phyloP scores from a whole-genome alignment of 352 stramenopile species.

The Phytophthora rubi region DNA sequence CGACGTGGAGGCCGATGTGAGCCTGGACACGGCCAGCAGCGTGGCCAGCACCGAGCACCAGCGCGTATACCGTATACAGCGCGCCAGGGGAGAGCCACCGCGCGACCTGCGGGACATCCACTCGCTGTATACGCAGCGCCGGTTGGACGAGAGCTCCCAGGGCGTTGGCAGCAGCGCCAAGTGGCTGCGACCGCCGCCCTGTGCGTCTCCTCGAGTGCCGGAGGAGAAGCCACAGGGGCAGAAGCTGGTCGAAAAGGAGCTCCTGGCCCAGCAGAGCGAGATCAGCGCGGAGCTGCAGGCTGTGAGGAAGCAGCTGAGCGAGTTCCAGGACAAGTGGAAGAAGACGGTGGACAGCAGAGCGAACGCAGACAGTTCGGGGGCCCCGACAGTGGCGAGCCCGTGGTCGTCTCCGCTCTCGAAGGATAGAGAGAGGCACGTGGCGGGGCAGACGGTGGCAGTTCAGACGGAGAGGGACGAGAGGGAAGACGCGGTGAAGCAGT shows the following conservation, averaged over 20 bases:
- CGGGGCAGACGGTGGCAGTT: background rate
- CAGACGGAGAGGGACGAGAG: slow-evolving; percentile 39
- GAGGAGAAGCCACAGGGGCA: slow-evolving; percentile 16
- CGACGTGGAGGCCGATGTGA: slow-evolving; percentile 44
- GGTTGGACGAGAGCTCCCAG: slow-evolving; percentile 28
- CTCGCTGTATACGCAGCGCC: slow-evolving; percentile 39
- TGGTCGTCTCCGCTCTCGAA: slow-evolving; percentile 24
- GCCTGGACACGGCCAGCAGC: slow-evolving; percentile 42
- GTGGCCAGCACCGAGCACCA: slow-evolving; percentile 46
- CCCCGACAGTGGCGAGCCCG: slow-evolving; percentile 26
- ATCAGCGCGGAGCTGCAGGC: slow-evolving; percentile 49
- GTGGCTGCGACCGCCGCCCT: slow-evolving; percentile 26
- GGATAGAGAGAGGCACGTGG: background rate
- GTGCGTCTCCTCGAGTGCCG: slow-evolving; percentile 17
- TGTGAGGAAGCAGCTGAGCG: slow-evolving; percentile 50
- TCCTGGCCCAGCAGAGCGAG: slow-evolving; percentile 39
- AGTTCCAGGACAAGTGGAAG: slow-evolving; percentile 56
- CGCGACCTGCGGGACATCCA: slow-evolving; percentile 39
- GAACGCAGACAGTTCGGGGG: slow-evolving; percentile 15
- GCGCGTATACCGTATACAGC: slow-evolving; percentile 43
- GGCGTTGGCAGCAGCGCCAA: slow-evolving; percentile 19
- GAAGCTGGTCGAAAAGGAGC: slow-evolving; percentile 18
- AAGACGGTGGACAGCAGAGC: slow-evolving; percentile 17
- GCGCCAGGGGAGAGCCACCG: slow-evolving; percentile 19
- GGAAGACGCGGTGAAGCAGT: slow-evolving; percentile 48